Percentiles rank a stretch among this genome's conserved stretches.
Conservation (phyloP, 2,329 filamentous ascomycete genomes). For the Penicillium sp. region DNA sequence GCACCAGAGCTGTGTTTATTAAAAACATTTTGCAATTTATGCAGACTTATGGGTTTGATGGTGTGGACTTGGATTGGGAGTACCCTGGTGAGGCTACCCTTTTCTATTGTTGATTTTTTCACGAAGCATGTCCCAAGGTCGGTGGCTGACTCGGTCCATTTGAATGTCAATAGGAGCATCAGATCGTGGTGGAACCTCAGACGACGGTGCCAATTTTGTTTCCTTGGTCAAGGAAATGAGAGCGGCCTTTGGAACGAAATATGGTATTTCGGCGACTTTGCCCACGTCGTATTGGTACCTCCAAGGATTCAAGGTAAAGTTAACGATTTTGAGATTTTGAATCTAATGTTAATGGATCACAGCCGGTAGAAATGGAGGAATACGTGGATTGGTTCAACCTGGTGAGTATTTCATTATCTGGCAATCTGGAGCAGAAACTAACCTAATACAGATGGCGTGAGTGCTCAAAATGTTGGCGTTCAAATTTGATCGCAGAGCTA, state of each 20-base stretch:
- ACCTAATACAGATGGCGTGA: not conserved
- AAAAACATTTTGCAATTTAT: not conserved
- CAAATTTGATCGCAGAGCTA: not conserved
- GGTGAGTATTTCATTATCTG: not conserved
- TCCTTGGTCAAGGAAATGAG: not conserved
- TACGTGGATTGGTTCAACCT: not conserved
- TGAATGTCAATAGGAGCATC: not conserved
- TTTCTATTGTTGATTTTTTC: not conserved
- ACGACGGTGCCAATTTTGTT: not conserved
- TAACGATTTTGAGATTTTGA: not conserved
- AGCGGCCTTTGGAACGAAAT: not conserved
- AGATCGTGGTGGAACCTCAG: not conserved
- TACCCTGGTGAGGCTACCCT: not conserved
- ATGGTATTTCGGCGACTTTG: not conserved
- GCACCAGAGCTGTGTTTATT: not conserved
- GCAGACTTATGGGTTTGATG: not conserved
- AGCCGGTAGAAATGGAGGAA: not conserved
- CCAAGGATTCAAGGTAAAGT: not conserved
- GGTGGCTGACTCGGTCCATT: not conserved
- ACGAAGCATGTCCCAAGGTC: too few relatives aligned
- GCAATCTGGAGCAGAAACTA: not conserved
- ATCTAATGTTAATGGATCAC: not conserved
- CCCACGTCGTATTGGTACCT: not conserved
- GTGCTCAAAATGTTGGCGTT: not conserved
- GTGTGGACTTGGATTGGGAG: not conserved